Conservation (phyloP, 441 rosid genomes). For the Populus hybrid region DNA sequence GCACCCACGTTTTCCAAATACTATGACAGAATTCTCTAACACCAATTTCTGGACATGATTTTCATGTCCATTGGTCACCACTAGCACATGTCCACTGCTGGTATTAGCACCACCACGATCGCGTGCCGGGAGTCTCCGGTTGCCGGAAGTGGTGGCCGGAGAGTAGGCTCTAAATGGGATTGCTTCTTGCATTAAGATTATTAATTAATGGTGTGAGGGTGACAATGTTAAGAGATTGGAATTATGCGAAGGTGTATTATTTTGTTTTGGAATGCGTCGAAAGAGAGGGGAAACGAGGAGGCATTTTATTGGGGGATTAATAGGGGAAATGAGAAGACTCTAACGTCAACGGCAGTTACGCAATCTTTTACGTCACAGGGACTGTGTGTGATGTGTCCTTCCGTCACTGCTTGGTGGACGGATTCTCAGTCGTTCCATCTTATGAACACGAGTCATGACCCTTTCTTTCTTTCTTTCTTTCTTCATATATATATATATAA, state of each 20-base stretch:
- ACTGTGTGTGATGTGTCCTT: conserved; percentile 33
- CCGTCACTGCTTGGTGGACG: conserved; percentile 37
- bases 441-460: conserved; percentile 9
- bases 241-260: neutral
- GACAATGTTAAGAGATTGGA: neutral
- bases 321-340: conserved; percentile 32
- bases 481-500: no score
- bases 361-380: conserved; percentile 46
- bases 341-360: conserved; percentile 60
- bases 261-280: neutral
- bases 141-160: conserved; percentile 22
- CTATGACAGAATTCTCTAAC: conserved; percentile 63
- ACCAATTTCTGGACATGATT: conserved; percentile 35
- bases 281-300: neutral
- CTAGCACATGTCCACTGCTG: neutral
- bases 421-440: conserved; percentile 24
- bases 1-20: conserved; percentile 67
- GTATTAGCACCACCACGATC: neutral
- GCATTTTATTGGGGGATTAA: neutral
- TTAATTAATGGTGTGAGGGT: neutral
- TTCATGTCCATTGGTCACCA: neutral
- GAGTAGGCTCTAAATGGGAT: conserved; percentile 38
- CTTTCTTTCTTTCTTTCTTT: neutral
- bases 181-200: conserved; percentile 77
- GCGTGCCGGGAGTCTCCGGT: conserved; percentile 14